A percentile compares a stretch with the other conserved stretches of the same genome.
Conservation (phyloP, 495 filamentous ascomycete genomes). For the Neurospora sublineolata region DNA sequence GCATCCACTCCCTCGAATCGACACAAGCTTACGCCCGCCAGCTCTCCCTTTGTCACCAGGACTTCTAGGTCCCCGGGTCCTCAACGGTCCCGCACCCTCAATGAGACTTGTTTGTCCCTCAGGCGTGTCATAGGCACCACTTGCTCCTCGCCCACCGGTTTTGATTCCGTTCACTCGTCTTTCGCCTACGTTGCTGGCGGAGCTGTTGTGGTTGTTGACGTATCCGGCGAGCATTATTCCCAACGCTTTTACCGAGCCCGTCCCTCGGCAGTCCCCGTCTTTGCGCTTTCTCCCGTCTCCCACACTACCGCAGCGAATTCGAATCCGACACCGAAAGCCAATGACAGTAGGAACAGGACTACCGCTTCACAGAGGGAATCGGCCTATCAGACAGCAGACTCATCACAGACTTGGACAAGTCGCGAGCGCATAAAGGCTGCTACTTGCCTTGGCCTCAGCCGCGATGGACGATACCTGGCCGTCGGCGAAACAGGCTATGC, state of each 20-base stretch:
- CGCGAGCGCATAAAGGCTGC: slow-evolving; percentile 89
- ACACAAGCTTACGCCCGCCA: slow-evolving; percentile 70
- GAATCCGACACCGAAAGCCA: slow-evolving; percentile 50
- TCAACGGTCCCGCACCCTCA: slow-evolving; percentile 20
- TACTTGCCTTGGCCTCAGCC: slow-evolving; percentile 85
- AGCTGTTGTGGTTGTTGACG: slow-evolving; percentile 76
- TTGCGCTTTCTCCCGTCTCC: slow-evolving; percentile 26
- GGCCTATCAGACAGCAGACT: slow-evolving; percentile 21
- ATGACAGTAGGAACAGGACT: slow-evolving; percentile 50
- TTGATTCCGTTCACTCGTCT: slow-evolving; percentile 64
- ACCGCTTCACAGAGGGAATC: slow-evolving; percentile 46
- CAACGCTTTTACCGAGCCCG: slow-evolving; percentile 87
- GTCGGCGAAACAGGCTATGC: slow-evolving; percentile 95
- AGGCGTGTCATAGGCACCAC: slow-evolving; percentile 83
- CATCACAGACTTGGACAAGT: slow-evolving; percentile 63
- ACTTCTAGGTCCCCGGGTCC: slow-evolving; percentile 51
- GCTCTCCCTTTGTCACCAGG: slow-evolving; percentile 57
- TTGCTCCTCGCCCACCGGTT: slow-evolving; percentile 70
- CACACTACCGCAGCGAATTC: slow-evolving; percentile 29
- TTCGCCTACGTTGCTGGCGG: slow-evolving; percentile 91
- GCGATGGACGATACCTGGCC: slow-evolving; percentile 78
- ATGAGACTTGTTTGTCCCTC: slow-evolving; percentile 52
- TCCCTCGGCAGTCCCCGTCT: slow-evolving; percentile 62
- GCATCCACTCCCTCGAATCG: slow-evolving; percentile 47
- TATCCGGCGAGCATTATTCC: slow-evolving; percentile 60